Percentiles rank a stretch among this genome's conserved stretches.
These are phyloP conservation scores for Aegilops sharonensis DNA, from an alignment of 176 grass and related monocot genomes.

Conservation along the genomic window DNA sequence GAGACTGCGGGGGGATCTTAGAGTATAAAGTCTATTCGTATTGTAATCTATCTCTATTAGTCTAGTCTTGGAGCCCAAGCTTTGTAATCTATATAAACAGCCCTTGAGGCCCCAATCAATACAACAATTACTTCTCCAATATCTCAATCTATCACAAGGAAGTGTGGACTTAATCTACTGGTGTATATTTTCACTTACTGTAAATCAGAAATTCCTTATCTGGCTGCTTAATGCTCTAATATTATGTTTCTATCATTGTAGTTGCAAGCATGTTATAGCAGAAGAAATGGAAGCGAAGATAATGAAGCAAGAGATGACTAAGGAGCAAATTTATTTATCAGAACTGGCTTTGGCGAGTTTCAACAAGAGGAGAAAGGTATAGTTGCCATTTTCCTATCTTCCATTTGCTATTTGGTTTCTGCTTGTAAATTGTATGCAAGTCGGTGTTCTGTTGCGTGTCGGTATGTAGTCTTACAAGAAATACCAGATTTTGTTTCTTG, in stretches of 20 bases:
- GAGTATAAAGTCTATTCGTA: no score
- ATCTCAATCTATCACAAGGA: background rate
- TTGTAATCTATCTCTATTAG: no score
- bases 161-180: background rate
- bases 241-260: background rate
- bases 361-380: background rate
- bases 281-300: conserved; percentile 10
- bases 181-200: no score
- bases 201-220: no score
- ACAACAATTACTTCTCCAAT: no score
- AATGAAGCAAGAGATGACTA: background rate
- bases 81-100: no score
- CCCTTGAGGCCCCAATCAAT: no score
- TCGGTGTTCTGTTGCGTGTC: background rate
- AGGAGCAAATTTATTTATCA: background rate
- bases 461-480: background rate
- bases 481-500: background rate
- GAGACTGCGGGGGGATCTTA: no score
- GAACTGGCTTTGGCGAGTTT: background rate
- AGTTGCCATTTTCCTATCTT: background rate
- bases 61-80: no score
- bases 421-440: background rate
- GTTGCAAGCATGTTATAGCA: background rate
- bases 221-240: background rate
- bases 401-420: background rate